Percentiles rank a stretch among this genome's conserved stretches.
Conservation (phyloP, 2,329 filamentous ascomycete species). For the Drechmeria coniospora region DNA sequence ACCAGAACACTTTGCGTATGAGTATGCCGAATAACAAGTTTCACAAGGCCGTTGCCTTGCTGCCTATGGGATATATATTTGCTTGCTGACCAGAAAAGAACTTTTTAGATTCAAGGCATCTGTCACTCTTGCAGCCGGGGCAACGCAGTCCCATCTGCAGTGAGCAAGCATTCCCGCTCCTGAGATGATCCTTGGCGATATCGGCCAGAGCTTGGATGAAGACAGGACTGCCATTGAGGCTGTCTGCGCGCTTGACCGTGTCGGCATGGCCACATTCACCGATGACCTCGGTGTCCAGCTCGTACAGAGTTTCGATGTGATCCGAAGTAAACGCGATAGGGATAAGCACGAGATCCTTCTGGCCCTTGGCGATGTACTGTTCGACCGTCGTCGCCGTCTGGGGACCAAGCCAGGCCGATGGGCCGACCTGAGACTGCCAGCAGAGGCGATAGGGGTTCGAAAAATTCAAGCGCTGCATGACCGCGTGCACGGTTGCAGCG, state of each 20-base stretch:
- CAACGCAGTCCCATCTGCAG: constrained; percentile 81
- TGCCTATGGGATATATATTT: constrained; percentile 7
- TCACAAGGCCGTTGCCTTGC: neutral
- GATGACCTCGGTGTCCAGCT: constrained; percentile 90
- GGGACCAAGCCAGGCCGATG: constrained; percentile 85
- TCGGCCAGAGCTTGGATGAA: constrained; percentile 87
- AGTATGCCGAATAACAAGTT: constrained; percentile 2
- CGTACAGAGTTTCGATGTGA: constrained; percentile 93
- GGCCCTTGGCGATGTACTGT: constrained; percentile 76
- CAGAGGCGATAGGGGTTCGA: constrained; percentile 85
- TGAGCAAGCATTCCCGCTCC: constrained; percentile 52
- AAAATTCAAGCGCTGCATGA: constrained; percentile 84
- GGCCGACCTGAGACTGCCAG: constrained; percentile 97
- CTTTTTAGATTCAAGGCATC: constrained; percentile 63
- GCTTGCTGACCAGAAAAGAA: constrained; percentile 38
- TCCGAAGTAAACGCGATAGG: constrained; percentile 98
- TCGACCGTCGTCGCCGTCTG: constrained; percentile 83
- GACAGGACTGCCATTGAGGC: constrained; percentile 74
- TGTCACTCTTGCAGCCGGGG: constrained; percentile 82
- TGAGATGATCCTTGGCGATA: constrained; percentile 67
- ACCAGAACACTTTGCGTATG: neutral
- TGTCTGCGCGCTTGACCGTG: constrained; percentile 78
- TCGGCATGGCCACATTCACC: constrained; percentile 66
- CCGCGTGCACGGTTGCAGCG: constrained; percentile 85
- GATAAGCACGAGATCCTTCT: constrained; percentile 80